Base-by-base conservation (phyloP, 139 green algal species). In the Chlorella sp. region DNA sequence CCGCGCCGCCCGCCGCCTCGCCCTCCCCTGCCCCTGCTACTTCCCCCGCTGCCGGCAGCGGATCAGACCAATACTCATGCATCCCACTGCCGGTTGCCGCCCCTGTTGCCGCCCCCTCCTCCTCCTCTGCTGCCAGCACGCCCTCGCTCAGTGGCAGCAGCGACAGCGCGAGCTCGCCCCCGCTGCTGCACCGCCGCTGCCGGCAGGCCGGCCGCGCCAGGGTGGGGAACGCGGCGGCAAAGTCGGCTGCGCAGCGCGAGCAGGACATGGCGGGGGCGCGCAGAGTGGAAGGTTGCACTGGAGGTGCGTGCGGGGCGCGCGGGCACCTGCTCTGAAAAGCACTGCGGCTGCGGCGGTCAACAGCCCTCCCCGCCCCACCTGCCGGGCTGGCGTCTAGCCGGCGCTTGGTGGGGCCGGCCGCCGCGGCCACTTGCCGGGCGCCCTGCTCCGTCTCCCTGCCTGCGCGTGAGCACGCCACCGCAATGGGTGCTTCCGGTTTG, bases 361-460 rank as follows among this genome's bases (percentile, higher is more conserved):
- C 2, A 36, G 15, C 4, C 12, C 14, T 35, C 15, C n/a, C 35
- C 15, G 8, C 31, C 61, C 9, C 69, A 75, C 69, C 69, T 19
- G 53, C 69, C 19, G 74, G 74, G 66, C 74, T 79, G 31, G 74
- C 31, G 31, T 71, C 61, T 43, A 79, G 53, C 66, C 74, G 74
- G 66, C 74, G 74, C 53, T 79, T 79, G 17, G 62, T 25, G 21
- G 23, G 35, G 19, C 29, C 33, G 31, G 25, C 42, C 8, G 53
- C 8, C 45, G 45, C 55, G 29, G 31, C 46, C 27, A 17, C 62
- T 77, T 71, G 61, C 36, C n/a, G n/a, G n/a, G 43, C 3, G 64
- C 63, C 1, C 50, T 72, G 48, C 36, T 45, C 29, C 36, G 64
- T 2, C 36, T n/a, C 58, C 64, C 73, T 41, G 50, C 59, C 33